Evolutionary conservation across 176 grass and related monocot genomes (phyloP).

Genomic region (Luzula sylvatica): DNA sequence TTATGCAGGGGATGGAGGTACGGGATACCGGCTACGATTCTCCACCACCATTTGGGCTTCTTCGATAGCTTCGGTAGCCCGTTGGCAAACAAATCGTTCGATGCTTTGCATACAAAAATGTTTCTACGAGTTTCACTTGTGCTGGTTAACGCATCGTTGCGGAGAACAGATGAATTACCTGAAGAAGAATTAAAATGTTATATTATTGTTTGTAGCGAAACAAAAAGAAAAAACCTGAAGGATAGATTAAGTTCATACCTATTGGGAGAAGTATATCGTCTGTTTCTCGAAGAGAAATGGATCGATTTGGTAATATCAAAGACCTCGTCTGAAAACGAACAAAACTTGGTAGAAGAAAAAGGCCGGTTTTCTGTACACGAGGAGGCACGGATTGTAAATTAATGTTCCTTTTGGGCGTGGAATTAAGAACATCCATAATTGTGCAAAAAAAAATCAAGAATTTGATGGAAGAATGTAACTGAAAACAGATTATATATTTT

Average conservation of each 20-base stretch:
- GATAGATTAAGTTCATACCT: conserved; percentile 12
- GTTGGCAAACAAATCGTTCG: conserved; percentile 41
- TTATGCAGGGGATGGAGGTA: conserved; percentile 90
- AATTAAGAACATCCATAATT: conserved; percentile 9
- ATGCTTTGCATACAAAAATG: conserved; percentile 33
- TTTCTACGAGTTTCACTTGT: neutral
- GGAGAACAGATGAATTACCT: neutral
- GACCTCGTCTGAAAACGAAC: conserved; percentile 1
- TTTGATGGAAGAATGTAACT: too few relatives aligned
- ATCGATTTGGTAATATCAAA: neutral
- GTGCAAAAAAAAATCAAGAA: too few relatives aligned
- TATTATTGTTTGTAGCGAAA: neutral
- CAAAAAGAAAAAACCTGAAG: neutral
- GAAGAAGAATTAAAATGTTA: neutral
- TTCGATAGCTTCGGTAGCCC: too few relatives aligned
- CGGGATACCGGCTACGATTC: conserved; percentile 64
- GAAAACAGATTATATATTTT: too few relatives aligned
- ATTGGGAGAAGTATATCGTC: neutral
- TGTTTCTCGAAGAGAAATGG: neutral
- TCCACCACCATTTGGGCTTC: conserved; percentile 91
- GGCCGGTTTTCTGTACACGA: neutral
- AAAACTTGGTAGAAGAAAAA: neutral
- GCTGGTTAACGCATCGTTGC: neutral
- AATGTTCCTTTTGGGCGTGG: neutral
- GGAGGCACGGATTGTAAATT: neutral